Evolutionary conservation across 2,329 filamentous ascomycete genomes (phyloP).

Genomic region (Hypoxylon sp.): DNA sequence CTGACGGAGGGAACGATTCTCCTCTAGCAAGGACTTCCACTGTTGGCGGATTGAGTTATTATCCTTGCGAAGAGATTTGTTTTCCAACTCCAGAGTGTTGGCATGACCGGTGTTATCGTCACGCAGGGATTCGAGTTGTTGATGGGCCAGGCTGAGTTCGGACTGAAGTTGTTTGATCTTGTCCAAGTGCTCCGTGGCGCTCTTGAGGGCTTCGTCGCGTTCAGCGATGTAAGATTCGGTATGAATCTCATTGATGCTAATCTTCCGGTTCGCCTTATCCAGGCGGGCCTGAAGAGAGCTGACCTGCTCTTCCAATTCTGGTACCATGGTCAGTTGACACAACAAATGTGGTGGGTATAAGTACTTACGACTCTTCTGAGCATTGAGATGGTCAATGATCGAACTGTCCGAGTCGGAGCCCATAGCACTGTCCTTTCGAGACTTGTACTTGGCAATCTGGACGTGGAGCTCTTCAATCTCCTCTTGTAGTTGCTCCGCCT

Average conservation of each 20-base stretch:
- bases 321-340: conserved; percentile 28
- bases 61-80: conserved; percentile 60
- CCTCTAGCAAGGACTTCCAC: conserved; percentile 60
- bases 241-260: conserved; percentile 73
- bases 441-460: conserved; percentile 62
- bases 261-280: conserved; percentile 73
- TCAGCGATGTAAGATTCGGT: conserved; percentile 74
- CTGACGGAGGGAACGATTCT: conserved; percentile 62
- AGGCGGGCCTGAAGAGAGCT: conserved; percentile 72
- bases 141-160: conserved; percentile 60
- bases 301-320: conserved; percentile 72
- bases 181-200: conserved; percentile 67
- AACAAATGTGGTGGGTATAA: neutral
- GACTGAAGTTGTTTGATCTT: conserved; percentile 64
- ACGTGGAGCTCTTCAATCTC: conserved; percentile 66
- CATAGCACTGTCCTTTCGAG: conserved; percentile 61
- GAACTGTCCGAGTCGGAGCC: conserved; percentile 61
- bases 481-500: conserved; percentile 67
- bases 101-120: conserved; percentile 52
- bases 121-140: conserved; percentile 59
- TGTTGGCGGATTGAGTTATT: conserved; percentile 60
- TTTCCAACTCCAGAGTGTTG: conserved; percentile 57
- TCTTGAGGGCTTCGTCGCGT: conserved; percentile 74
- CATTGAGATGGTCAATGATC: conserved; percentile 61
- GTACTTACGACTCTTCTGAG: conserved; percentile 71